Evolutionary conservation across 2,329 filamentous ascomycete genomes (phyloP), one percentile per base, ranked within the genome.

Genomic region (Emericellopsis atlantica): DNA sequence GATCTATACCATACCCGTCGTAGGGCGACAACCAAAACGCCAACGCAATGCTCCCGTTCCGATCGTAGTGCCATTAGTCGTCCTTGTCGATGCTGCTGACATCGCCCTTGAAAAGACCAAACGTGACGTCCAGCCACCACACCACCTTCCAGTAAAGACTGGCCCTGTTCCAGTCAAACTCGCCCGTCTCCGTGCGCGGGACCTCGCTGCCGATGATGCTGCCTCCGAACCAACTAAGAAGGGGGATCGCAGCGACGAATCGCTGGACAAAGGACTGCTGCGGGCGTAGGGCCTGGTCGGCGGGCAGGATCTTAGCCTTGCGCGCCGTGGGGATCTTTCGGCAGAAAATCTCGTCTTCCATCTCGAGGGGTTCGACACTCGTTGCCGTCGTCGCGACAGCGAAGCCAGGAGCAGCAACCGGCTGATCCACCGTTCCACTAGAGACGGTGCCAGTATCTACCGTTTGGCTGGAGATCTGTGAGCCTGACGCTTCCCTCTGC

Each of bases 141-240:
- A 81, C 74, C 35, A 81, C 52, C 57, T 74, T 76, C 78, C 78
- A 82, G 61, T 81, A 82, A 45, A 81, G 58, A 45, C 76, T 81
- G 10, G 78, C 78, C 36, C 64, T 64, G 34, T 75, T 74, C 67
- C 79, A 84, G 58, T 95, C 89, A 50, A 95, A 89, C 34, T 77
- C 78, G 43, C 84, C 85, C 35, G 72, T 67, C 40, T 87, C 82
- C 40, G 72, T 81, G 34, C 81, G 70, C 7, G 85, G 85, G 32
- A 90, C 77, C 54, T 82, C 73, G 53, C 78, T 79, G 6, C 84
- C 84, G 51, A 90, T 88, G 58, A 89, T 77, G 51, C 66, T 78
- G 47, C 65, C 79, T 36, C 76, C 79, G 54, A 88, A 81, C 77
- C 81, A 87, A 50, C 73, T 74, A 45, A 87, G 61, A 45, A 87